Conservation (phyloP, 2,329 filamentous ascomycete species). For the Fusarium proliferatum region DNA sequence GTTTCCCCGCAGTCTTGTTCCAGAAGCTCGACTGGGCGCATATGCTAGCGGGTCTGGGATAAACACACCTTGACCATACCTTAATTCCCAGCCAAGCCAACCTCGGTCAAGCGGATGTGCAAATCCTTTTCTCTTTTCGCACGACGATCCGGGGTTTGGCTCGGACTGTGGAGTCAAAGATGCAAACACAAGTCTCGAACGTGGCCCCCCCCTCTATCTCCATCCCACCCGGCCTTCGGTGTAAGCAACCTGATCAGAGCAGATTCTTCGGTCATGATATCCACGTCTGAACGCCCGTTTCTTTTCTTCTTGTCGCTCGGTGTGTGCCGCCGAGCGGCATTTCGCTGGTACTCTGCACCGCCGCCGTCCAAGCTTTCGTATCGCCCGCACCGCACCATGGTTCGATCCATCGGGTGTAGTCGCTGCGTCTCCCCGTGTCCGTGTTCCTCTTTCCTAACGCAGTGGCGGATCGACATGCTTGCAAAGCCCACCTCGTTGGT, state of each 20-base stretch:
- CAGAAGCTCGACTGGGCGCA: slow-evolving; percentile 25
- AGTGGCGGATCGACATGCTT: slow-evolving; percentile 19
- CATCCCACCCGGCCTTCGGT: slow-evolving; percentile 18
- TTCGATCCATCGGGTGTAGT: slow-evolving; percentile 31
- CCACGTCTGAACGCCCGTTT: not conserved
- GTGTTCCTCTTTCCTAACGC: slow-evolving; percentile 1
- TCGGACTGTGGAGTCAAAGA: slow-evolving; percentile 4
- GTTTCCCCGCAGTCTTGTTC: slow-evolving; percentile 31
- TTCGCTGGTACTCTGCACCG: not conserved
- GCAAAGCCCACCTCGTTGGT: slow-evolving; percentile 10
- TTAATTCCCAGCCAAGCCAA: slow-evolving; percentile 27
- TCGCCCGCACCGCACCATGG: slow-evolving; percentile 5
- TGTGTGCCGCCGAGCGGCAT: slow-evolving; percentile 34
- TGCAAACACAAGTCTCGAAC: slow-evolving; percentile 20
- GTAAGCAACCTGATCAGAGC: slow-evolving; percentile 25
- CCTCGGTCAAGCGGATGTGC: slow-evolving; percentile 24
- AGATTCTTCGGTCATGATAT: slow-evolving; percentile 18
- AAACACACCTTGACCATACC: slow-evolving; percentile 23
- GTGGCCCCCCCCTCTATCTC: slow-evolving; percentile 1
- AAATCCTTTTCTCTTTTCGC: slow-evolving; percentile 13
- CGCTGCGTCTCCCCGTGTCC: slow-evolving; percentile 9
- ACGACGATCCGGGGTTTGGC: slow-evolving; percentile 14
- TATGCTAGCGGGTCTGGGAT: slow-evolving; percentile 15
- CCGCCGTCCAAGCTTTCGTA: not conserved
- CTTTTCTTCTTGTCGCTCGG: slow-evolving; percentile 11